Evolutionary conservation across 2,329 filamentous ascomycete genomes (phyloP), one percentile per base, ranked within the genome.

Genomic region (Diaporthe vexans): DNA sequence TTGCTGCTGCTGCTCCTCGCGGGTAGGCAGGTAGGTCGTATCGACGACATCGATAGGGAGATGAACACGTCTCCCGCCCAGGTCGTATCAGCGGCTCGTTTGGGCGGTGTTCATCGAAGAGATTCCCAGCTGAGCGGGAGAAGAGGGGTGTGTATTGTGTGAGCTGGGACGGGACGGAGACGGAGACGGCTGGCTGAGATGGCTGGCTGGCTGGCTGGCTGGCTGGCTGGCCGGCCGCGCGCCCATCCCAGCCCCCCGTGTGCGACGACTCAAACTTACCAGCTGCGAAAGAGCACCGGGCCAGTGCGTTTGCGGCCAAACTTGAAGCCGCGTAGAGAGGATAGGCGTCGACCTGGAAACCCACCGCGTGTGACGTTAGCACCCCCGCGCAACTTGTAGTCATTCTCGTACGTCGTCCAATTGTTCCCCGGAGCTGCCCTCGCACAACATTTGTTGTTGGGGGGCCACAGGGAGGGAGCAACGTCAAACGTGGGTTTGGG

Each of bases 291-390:
- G 88, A 87, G 77, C 92, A 95, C 71, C 95, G 89, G 73, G 93
- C 90, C 81, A 97, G 94, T 61, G 92, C 93, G 79, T 97, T 97
- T 58, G 95, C 94, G 17, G 95, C 94, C 82, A 98, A 87, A 5
- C 95, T 94, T 74, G 89, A 92, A 61, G 94, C 94, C 35, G 93
- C 93, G 81, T 94, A 95, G 35, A 91, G 83, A 71, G 93, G 92
- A 82, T 95, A 95, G 29, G 93, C 92, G 81, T 95, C 94, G 78
- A 94, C 93, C 83, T 90, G 46, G 26, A 52, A 35, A 52, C 48
- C 46, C 26, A 79, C 58, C 37, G 37, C 85, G 74, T 74, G 74
- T 69, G 24, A 75, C 74, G 77, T 80, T 74, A 80, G 78, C 76
- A 11, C 17, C 24, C 26, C 11, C 72, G 57, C 40, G 40, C 15